Evolutionary conservation across 2,329 filamentous ascomycete genomes (phyloP), one percentile per base, ranked within the genome.

Genomic region (Xylaria sp.): DNA sequence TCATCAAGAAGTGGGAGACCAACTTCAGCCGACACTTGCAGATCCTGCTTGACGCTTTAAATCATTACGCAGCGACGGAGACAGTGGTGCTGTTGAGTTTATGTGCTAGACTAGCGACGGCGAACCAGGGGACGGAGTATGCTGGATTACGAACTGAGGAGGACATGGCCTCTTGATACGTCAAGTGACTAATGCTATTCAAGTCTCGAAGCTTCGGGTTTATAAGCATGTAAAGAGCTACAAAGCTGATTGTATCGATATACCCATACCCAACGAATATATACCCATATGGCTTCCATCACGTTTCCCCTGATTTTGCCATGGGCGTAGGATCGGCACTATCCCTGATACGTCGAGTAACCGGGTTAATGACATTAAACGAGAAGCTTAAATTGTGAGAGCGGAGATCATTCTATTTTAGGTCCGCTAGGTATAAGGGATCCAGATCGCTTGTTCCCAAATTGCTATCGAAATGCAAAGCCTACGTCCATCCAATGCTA

Each of bases 31-130:
- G 94, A 55, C 95, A 98, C 81, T 82, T 99, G 75, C 94, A 97
- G 82, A 97, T 98, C 73, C 81, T 99, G 75, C 89, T 98, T 45
- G 96, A 98, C 78, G 95, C 93, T 69, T 85, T 99, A 70, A 98
- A 99, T 75, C 97, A 98, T 80, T 97, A 98, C 75, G 96, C 96
- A 2, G 96, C 96, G 0, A 98, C 96, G 0, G 96, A 99, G 83
- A 98, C 96, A 47, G 95, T 98, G 2, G 96, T 97, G 19, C 85
- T 99, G 72, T 82, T 98, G 70, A 95, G 94, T 72, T 84, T 99
- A 17, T 97, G 93, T 77, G 93, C 93, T 12, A 83, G 93, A 69
- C 78, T 97, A 76, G 94, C 92, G 75, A 93, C 92, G 67, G 93
- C 92, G 12, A 93, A 92, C 69, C 92, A 94, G 77, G 92, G 92